A percentile compares a stretch with the other conserved stretches of the same genome.
Conservation (phyloP, 225 moss, liverwort and hornwort species). For the Rhytidiadelphus loreus region DNA sequence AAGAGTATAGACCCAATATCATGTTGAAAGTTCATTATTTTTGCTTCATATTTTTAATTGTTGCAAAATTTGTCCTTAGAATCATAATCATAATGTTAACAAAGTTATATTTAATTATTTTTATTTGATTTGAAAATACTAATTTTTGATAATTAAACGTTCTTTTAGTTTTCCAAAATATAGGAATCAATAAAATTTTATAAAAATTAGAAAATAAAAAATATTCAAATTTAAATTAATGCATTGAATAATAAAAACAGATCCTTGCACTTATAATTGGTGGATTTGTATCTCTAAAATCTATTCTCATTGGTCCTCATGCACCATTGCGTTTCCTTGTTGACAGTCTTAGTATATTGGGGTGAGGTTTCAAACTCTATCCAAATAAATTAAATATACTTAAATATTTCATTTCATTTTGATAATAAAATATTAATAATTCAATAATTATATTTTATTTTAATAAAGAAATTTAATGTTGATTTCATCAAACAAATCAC, state of each 20-base stretch:
- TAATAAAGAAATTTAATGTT: neutral
- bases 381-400: too few relatives aligned
- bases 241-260: neutral
- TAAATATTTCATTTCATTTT: neutral
- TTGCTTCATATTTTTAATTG: too few relatives aligned
- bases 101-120: too few relatives aligned
- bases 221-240: too few relatives aligned
- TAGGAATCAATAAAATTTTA: too few relatives aligned
- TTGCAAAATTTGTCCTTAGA: neutral
- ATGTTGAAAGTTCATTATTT: neutral
- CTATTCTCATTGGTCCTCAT: neutral
- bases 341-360: neutral
- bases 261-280: constrained; percentile 6
- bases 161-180: neutral
- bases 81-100: rapidly evolving
- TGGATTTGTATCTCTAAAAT: neutral
- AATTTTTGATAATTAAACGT: rapidly evolving
- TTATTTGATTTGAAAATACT: neutral
- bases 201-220: neutral
- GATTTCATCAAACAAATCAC: neutral
- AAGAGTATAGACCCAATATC: too few relatives aligned
- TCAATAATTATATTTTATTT: neutral
- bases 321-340: neutral
- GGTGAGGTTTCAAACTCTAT: neutral
- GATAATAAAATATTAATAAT: rapidly evolving